Evolutionary conservation across 805 yeast genomes (phyloP), one percentile per base, ranked within the genome.

Genomic region (Brettanomyces nanus): DNA sequence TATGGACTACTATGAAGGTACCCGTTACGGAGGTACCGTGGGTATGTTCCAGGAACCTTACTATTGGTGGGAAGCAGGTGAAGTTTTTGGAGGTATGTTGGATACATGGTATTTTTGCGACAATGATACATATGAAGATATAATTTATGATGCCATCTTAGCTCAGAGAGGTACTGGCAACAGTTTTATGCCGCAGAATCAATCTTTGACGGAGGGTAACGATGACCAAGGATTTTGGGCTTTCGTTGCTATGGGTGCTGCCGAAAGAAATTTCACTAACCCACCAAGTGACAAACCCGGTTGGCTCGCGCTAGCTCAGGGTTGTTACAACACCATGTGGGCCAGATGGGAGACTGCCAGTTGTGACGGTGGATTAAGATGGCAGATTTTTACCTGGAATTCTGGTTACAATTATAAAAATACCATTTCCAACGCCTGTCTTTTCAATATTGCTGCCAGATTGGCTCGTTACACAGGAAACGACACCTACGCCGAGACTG

Each of bases 141-240:
- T 73, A 14, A 65, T 86, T 41, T 71, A 71, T 50, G 63, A 68
- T 10, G 86, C 92, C 13, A 52, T 85, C 48, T 57, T 70, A 39
- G 72, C 69, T 51, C 95, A 85, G 60, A 75, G 68, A 18, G 85
- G 85, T 45, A 61, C 68, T 9, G 68, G 73, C 52, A 58, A 69
- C 55, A 80, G 83, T 58, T 86, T 80, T 58, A 70, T 85, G 49
- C 95, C 95, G 2, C 60, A 77, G 31, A 85, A 85, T 62, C 94
- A 85, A 57, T 71, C 86, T 9, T 70, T 80, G 6, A 78, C 92
- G 2, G 95, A 85, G 60, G 95, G 95, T 59, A 85, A 85, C 54
- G 95, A 85, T 67, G 95, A 85, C 67, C 95, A 85, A 62, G 95
- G 85, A 0, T 82, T 86, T 54, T 85, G 95, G 95, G 95, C 95